Base-by-base conservation (phyloP, 192 early-diverging fungal species). In the Funneliformis mosseae region DNA sequence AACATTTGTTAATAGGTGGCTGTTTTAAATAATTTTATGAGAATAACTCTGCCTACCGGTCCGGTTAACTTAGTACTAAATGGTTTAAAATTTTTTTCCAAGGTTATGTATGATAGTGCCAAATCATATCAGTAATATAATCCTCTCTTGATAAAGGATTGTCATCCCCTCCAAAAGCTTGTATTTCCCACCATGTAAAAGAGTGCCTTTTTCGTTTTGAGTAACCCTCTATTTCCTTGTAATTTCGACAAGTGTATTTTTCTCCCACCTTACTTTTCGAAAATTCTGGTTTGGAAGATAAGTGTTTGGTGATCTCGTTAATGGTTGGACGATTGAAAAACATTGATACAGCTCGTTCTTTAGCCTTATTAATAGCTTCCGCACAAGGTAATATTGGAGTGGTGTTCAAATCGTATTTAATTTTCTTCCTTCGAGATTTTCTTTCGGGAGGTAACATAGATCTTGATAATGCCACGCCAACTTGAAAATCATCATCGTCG, bases 81-180 rank as follows among this genome's bases (percentile, higher is more conserved):
- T 33, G 33, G 33, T 0, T 33, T 33, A 33, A 27, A 25, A 27
- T 10, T 64, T 64, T 64, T 61, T 11, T 1, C 25, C 27, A 64
- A 33, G 33, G 3, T 33, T 33, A 33, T 33, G 33, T 33, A 33
- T 12, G 62, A 27, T 55, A 55, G 6, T 55, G 50, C 50, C 50
- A 55, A 55, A 55, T 55, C 68, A 70, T 70, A 16, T 70, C 68
- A 7, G 68, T 70, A n/a, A 70, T 70, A 70, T 73, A 73, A 50
- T 73, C 71, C 25, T 73, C 45, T 27, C 12, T 12, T 21, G 27
- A 14, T 6, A 73, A 73, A 28, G 71, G 21, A 27, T n/a, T 48
- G 7, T 73, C 71, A 28, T 33, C 18, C 8, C 71, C 71, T 9
- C 71, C 71, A 73, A 73, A 21, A 23, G 71, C 45, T 28, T 73